Evolutionary conservation across 371 early-diverging fungal genomes (phyloP).

Genomic region (Mucor sp.): DNA sequence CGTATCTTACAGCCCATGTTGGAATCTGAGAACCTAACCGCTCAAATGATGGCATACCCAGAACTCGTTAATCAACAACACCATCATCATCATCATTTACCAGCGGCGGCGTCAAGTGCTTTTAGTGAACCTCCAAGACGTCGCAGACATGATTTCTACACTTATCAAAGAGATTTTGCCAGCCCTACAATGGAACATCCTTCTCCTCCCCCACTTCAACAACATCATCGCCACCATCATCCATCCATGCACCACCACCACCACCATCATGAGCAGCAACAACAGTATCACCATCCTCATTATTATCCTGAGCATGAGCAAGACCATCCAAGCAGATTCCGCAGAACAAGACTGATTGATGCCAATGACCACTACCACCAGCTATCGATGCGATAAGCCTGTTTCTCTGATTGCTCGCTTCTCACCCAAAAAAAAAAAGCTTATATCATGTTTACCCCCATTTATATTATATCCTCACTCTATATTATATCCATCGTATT

Average conservation of each 20-base stretch:
- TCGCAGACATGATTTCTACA: conserved; percentile 16
- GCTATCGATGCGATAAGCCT: conserved; percentile 10
- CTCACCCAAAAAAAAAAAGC: not conserved
- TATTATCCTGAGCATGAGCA: conserved; percentile 1
- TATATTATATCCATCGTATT: not conserved
- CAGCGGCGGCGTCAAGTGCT: not conserved
- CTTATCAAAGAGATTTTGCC: conserved; percentile 13
- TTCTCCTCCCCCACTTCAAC: not conserved
- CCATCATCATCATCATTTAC: not conserved
- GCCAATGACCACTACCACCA: conserved; percentile 7
- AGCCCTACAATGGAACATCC: not conserved
- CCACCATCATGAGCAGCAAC: not conserved
- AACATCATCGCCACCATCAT: not conserved
- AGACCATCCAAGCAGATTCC: conserved; percentile 2
- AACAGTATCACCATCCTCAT: not conserved
- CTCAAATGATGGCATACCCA: conserved; percentile 31
- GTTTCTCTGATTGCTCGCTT: not conserved
- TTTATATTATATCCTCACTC: not conserved
- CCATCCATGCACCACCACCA: conserved; percentile 5
- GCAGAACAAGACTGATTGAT: conserved; percentile 7
- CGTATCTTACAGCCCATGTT: conserved; percentile 64
- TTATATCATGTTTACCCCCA: not conserved
- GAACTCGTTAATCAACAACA: conserved; percentile 10
- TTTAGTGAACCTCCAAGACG: conserved; percentile 9
- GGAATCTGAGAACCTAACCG: conserved; percentile 37